Base-by-base conservation (phyloP, 768 basidiomycete genomes). In the Boletus barrowsii region DNA sequence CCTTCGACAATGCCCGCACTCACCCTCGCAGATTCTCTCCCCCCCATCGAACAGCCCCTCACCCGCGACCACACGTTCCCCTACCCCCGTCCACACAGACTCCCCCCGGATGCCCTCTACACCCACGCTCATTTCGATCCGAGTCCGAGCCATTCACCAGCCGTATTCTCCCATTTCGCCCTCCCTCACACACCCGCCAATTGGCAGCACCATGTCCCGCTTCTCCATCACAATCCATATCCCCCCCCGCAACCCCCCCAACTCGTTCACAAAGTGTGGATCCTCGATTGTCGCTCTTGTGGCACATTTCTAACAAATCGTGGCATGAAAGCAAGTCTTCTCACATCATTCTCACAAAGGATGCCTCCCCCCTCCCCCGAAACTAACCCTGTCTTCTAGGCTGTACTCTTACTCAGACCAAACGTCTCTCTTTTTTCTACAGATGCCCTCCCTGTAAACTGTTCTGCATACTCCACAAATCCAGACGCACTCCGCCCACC, bases 391-490 rank as follows among this genome's bases (percentile, higher is more conserved):
- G 36, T 46, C 45, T 18, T 58, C 30, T 62, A 91, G 90, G 90
- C 90, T 44, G 90, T 93, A 39, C 78, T 92, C n/a, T 77, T 93
- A 20, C 78, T 92, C 51, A 82, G 86, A 51, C 90, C 90, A 0
- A 86, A 84, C 53, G 85, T 93, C 62, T 82, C 90, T 42, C 81
- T 93, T 42, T 94, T 84, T 67, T 91, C 88, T 9, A 88, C 88
- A 42, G 91, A 93, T 68, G 87, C 88, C 29, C 72, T 86, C 32
- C 91, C 90, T 1, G 72, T 81, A 51, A 89, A 90, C 63, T 90
- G 89, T 67, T 88, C 88, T 4, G 82, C 83, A 13, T 84, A 81
- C 60, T 73, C 80, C 22, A 69, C 81, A 33, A 77, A 72, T 56
- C 76, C 75, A 22, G 75, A 80, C 33, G 73, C 68, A 2, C 69